phyloP scores from a whole-genome alignment of 805 yeast species.

The Candida yuanshanica region DNA sequence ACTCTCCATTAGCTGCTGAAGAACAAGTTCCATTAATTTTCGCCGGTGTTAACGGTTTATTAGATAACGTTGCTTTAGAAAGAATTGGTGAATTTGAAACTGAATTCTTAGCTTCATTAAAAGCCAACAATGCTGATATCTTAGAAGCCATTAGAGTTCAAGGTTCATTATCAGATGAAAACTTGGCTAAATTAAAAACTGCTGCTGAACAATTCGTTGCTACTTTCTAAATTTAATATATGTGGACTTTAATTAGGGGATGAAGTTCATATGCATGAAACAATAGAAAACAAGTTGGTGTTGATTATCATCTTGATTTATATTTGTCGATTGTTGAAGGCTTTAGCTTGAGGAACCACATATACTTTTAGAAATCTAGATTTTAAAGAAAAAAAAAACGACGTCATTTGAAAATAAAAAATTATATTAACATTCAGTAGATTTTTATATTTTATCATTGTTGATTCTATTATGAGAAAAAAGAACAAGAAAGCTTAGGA shows the following conservation, averaged over 20 bases:
- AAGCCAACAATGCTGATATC: conserved; percentile 82
- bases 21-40: conserved; percentile 97
- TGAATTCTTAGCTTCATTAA: conserved; percentile 86
- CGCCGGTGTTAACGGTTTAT: conserved; percentile 99
- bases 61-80: conserved; percentile 79
- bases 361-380: background rate
- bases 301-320: no score
- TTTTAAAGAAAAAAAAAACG: no score
- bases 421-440: conserved; percentile 16
- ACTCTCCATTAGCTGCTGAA: conserved; percentile 94
- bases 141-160: conserved; percentile 76
- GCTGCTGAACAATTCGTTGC: conserved; percentile 92
- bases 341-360: conserved; percentile 11
- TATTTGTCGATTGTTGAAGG: no score
- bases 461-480: conserved; percentile 21
- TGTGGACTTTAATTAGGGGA: conserved; percentile 3
- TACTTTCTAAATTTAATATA: conserved; percentile 55
- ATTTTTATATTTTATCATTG: conserved; percentile 13
- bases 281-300: background rate
- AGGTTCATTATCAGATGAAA: conserved; percentile 89
- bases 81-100: conserved; percentile 89
- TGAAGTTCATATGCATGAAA: background rate
- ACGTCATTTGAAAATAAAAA: background rate
- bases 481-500: conserved; percentile 7
- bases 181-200: conserved; percentile 78